phyloP scores from a whole-genome alignment of 306 rosid genomes.

The Prunus salicina region DNA sequence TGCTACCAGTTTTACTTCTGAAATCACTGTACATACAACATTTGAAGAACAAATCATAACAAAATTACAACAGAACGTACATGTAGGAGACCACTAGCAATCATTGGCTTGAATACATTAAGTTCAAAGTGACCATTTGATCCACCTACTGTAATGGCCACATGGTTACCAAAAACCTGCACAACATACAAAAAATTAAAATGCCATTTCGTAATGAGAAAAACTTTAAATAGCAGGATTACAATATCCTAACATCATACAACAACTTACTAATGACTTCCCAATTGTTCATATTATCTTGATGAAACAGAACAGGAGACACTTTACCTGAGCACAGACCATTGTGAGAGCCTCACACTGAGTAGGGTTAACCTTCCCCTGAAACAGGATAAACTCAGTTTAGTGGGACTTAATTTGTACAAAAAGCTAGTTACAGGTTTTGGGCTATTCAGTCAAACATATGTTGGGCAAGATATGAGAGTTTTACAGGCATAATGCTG shows the following conservation, averaged over 20 bases:
- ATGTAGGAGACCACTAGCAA: slow-evolving; percentile 74
- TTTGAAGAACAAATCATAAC: background rate
- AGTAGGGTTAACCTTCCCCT: slow-evolving; percentile 99
- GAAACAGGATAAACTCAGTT: slow-evolving; percentile 35
- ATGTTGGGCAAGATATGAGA: slow-evolving; percentile 17
- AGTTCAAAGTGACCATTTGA: slow-evolving; percentile 98
- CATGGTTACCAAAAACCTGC: slow-evolving; percentile 98
- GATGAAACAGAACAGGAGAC: background rate
- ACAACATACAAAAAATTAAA: background rate
- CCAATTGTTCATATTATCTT: slow-evolving; percentile 8
- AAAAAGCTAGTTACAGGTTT: slow-evolving; percentile 14
- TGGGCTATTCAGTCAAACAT: slow-evolving; percentile 14
- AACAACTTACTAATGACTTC: slow-evolving; percentile 8
- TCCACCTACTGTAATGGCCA: slow-evolving; percentile 91
- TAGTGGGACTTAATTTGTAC: background rate
- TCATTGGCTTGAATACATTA: slow-evolving; percentile 94
- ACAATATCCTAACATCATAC: slow-evolving; percentile 1
- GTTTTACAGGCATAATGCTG: slow-evolving; percentile 97
- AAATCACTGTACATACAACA: background rate
- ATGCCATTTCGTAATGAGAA: background rate
- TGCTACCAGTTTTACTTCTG: background rate
- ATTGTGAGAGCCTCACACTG: slow-evolving; percentile 99
- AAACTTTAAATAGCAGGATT: background rate
- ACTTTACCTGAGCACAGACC: slow-evolving; percentile 97
- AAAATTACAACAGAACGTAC: slow-evolving; percentile 43